Evolutionary conservation across 2,329 filamentous ascomycete species (phyloP), one percentile per base, ranked within the genome.

Genomic region (Fusarium guadeloupense): DNA sequence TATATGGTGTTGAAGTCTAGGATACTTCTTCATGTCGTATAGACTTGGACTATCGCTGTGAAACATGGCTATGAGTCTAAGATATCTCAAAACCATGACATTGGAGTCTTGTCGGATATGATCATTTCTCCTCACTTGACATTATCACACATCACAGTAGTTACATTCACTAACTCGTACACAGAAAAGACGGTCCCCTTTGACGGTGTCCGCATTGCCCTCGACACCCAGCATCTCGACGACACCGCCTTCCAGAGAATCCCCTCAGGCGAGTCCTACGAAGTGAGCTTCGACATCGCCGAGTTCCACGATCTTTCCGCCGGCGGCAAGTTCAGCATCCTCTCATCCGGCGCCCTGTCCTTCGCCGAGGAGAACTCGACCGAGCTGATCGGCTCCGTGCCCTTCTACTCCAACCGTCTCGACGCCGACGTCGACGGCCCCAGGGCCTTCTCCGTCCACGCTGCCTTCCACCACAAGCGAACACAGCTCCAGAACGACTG

Each of bases 381-480:
- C 40, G 75, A 81, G 34, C 79, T 90, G 30, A 72, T 81, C 9
- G 85, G 83, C 42, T 81, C 80, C 38, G 71, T 89, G 3, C 72
- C 80, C 10, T 90, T 83, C 75, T 75, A 79, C 46, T 86, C 84
- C 69, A 89, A 90, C 75, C 77, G 79, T 14, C 73, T 90, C 41
- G 79, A 78, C 45, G 77, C 88, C 57, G 74, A 79, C 6, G 78
- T 91, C 35, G 81, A 90, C 60, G 86, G 83, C 16, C 75, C 74
- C 10, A 71, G 81, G 42, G 87, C 88, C 9, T 78, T 79, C 39
- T 76, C 79, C 30, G 78, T 81, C 41, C 77, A 80, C 61, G 77
- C 79, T 13, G 74, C 80, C 12, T 81, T 84, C 56, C 68, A 77
- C 57, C 69, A 74, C 35, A 84, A 84, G 73, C 85, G 86, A 42